Base-by-base conservation (phyloP, 257 asterid genomes). In the Capsicum rhomboideum region DNA sequence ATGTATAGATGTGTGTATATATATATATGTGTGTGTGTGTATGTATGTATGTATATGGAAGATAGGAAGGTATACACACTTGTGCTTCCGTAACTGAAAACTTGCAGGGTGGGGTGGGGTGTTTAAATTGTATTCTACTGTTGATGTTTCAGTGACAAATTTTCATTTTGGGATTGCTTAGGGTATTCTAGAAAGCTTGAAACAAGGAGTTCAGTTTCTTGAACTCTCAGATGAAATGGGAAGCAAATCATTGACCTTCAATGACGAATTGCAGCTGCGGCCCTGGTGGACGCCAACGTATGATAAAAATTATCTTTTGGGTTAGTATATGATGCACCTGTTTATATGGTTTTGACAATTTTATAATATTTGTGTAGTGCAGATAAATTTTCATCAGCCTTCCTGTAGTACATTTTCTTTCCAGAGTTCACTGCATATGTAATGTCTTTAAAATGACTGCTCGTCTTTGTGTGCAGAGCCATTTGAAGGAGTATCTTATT, bases 281-380 rank as follows among this genome's bases (percentile, higher is more conserved):
- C 99, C 99, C 84, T 95, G 99, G 99, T 97, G 99, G 99, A 95
- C 99, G 0, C 99, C 99, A 75, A 93, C 97, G 50, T 85, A 72
- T 82, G 95, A 94, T 85, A 91, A 89, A 86, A 94, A 95, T 89
- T 93, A 94, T 92, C 98, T 97, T 54, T 89, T 92, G 91, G 99
- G 99, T 95, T 83, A 85, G 98, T 88, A 28, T 17, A 66, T 80
- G 28, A 59, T 83, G 44, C 67, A 34, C 63, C 82, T 28, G 82
- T 14, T 77, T 16, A 10, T 77, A 50, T 50, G 58, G 28, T 77
- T 23, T 49, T 18, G 44, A 49, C 58, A 26, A 26, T 10, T 28
- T 53, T 50, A 21, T 9, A 10, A 34, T 9, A 34, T 34, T 68
- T 77, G 37, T 50, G 20, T 77, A 17, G 5, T 26, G 61, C 13